Conservation (phyloP, 73 alveolate genomes). For the Blepharisma stoltei region DNA sequence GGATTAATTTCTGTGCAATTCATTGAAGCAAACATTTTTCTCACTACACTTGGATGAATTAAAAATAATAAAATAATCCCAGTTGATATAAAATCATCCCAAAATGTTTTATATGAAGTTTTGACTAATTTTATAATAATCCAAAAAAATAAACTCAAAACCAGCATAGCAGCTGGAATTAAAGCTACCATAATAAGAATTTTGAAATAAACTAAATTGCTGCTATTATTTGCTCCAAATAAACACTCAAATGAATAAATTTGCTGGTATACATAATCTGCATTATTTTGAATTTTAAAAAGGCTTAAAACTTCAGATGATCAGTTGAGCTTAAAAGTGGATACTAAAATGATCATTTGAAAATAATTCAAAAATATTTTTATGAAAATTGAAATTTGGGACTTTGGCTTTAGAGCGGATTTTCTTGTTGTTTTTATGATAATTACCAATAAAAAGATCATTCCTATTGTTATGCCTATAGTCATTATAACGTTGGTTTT, state of each 20-base stretch:
- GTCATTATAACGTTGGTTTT: neutral
- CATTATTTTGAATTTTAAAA: conserved; percentile 41
- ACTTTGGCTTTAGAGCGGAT: neutral
- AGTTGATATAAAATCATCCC: conserved; percentile 41
- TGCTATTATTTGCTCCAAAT: conserved; percentile 29
- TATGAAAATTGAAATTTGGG: conserved; percentile 39
- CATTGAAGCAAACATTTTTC: conserved; percentile 47
- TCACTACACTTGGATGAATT: conserved; percentile 56
- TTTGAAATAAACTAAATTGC: conserved; percentile 35
- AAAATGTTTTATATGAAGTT: conserved; percentile 28
- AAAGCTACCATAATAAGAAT: conserved; percentile 41
- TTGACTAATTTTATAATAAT: conserved; percentile 26
- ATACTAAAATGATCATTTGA: conserved; percentile 41
- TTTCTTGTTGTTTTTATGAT: neutral
- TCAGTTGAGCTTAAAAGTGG: conserved; percentile 60
- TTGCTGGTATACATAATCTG: conserved; percentile 36
- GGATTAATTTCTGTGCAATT: conserved; percentile 49
- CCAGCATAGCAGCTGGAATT: conserved; percentile 34
- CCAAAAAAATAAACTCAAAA: conserved; percentile 32
- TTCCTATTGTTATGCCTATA: neutral
- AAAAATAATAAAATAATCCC: conserved; percentile 46
- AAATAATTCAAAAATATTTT: conserved; percentile 59
- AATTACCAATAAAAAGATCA: neutral
- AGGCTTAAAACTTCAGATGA: conserved; percentile 38
- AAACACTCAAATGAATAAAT: conserved; percentile 58